phyloP scores from a whole-genome alignment of 306 rosid genomes.

The Trifolium dubium region DNA sequence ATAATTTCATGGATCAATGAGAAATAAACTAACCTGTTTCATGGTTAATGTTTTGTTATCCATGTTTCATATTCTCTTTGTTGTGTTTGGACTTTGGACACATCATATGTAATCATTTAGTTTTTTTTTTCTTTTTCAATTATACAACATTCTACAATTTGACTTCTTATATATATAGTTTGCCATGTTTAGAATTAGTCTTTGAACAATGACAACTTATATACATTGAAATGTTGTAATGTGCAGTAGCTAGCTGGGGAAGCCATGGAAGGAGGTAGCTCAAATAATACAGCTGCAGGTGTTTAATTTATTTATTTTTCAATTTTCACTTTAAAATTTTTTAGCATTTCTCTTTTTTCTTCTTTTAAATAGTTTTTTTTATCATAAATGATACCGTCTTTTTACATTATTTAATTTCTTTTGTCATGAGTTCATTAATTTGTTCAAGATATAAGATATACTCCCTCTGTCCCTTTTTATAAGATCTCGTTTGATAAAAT shows the following conservation, averaged over 20 bases:
- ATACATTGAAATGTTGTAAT: conserved; percentile 15
- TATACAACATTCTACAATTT: background rate
- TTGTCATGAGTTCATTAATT: background rate
- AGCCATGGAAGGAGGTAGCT: conserved; percentile 50
- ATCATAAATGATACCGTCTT: background rate
- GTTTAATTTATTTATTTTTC: background rate
- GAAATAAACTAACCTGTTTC: background rate
- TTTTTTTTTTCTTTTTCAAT: background rate
- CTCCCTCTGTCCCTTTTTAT: no score
- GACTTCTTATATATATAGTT: background rate
- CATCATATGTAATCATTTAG: background rate
- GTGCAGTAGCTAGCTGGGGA: conserved; percentile 32
- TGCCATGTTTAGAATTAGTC: background rate
- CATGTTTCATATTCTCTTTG: background rate
- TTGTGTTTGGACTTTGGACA: background rate
- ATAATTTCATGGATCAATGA: no score
- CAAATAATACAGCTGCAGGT: conserved; percentile 37
- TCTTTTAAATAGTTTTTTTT: background rate
- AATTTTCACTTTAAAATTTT: background rate
- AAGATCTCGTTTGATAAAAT: no score
- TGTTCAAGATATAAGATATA: background rate
- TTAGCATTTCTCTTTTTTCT: background rate
- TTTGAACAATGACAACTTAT: background rate
- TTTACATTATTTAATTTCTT: background rate
- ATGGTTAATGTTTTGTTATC: background rate